Base-by-base conservation (phyloP, 2,329 filamentous ascomycete species). In the Thelonectria discophora region DNA sequence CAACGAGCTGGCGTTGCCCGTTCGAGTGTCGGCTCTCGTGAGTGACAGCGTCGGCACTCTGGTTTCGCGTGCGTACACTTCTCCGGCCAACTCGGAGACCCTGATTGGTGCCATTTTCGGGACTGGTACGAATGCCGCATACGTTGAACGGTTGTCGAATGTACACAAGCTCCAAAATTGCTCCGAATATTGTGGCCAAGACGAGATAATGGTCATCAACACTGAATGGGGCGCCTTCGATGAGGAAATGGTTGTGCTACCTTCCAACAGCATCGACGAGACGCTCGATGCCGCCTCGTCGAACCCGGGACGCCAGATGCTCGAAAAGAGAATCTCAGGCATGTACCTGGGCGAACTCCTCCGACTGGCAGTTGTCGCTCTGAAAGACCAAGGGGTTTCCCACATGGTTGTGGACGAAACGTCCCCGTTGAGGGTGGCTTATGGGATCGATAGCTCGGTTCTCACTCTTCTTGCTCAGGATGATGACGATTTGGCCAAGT, bases 261-360 rank as follows among this genome's bases (percentile, higher is more conserved):
- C 60, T 11, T 45, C 17, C 2, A 59, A 50, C 3, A 5, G n/a
- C 2, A 59, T 46, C 17, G 60, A 62, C 15, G 13, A 54, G 5
- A 9, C 27, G 1, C 21, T 94, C 15, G 90, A 94, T 73, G 78
- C 77, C 12, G 86, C 87, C 49, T 90, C 86, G 55, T 84, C 87
- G 65, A 93, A 94, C 73, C 90, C 90, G 0, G 90, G 90, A 11
- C 86, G 91, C 53, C 91, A 94, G 72, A 91, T 93, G 84, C 92
- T 93, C 66, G 91, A 94, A 77, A 94, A 94, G 79, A 87, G 90
- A 40, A 85, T 93, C n/a, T 92, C 89, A 0, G 91, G 91, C 64
- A 90, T 94, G 86, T 94, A 94, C 76, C 76, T 94, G 52, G 91
- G 91, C 13, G 91, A 94, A 73, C 88, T 94, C 40, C 81, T 93